Base-by-base conservation (phyloP, 2,329 filamentous ascomycete species). In the Cladophialophora immunda region DNA sequence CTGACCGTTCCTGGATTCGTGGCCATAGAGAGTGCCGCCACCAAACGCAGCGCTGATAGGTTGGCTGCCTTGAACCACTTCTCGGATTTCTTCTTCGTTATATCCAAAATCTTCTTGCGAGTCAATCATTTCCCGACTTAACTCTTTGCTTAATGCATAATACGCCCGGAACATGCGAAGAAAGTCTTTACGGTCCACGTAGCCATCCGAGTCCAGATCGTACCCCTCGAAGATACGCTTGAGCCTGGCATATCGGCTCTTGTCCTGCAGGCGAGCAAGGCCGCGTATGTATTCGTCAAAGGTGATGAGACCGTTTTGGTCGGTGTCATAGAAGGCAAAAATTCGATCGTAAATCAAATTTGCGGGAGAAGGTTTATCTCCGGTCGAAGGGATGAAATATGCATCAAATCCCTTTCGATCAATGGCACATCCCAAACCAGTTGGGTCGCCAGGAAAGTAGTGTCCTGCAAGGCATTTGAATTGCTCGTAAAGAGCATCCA, bases 401-500 rank as follows among this genome's bases (percentile, higher is more conserved):
- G 92, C 89, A 76, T 97, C 93, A 79, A 99, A 99, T 0, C 93
- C 97, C 78, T 91, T 91, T 68, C 93, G 89, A 76, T 98, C 94
- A 83, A 98, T 96, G 36, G 93, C 95, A 72, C 94, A 85, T 63
- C 86, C 84, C 50, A 97, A 84, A 25, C 89, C 86, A 72, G 92
- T 89, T 0, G 93, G 92, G 75, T 98, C 94, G 19, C 90, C 87
- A 36, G 88, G 82, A 90, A 91, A 97, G 76, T 94, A 90, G 5
- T 90, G 90, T 71, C 92, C 94, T 50, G 94, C 94, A 79, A 97
- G 90, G 77, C 94, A 97, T 4, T 92, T 94, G 86, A 97, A 99
- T 76, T 98, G 94, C 75, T 98, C 94, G 90, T 94, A 98, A 50
- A 97, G 87, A 6, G 94, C 94, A 79, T 98, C 94, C 5, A 99